phyloP scores from a whole-genome alignment of 164 flowering plant genomes.

The Piper betle region DNA sequence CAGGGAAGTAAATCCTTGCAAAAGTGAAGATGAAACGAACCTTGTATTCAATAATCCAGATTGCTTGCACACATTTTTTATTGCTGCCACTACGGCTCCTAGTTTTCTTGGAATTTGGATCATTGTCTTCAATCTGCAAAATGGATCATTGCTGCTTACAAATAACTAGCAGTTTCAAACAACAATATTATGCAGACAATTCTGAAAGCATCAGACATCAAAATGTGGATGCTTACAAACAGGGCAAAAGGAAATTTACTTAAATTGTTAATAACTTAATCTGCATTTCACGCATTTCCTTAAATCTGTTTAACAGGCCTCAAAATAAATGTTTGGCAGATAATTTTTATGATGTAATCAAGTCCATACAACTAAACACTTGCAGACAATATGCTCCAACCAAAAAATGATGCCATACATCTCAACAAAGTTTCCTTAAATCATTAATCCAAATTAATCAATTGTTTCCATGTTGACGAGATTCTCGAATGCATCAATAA shows the following conservation, averaged over 20 bases:
- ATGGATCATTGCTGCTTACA: background rate
- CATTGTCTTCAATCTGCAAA: slow-evolving; percentile 49
- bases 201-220: background rate
- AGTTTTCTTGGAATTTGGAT: slow-evolving; percentile 57
- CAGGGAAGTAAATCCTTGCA: background rate
- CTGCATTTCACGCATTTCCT: too few species aligned
- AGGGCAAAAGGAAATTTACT: too few species aligned
- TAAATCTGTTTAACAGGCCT: too few species aligned
- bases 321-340: too few species aligned
- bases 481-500: background rate
- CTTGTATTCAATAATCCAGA: slow-evolving; percentile 46
- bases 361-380: too few species aligned
- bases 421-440: background rate
- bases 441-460: too few species aligned
- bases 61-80: slow-evolving; percentile 50
- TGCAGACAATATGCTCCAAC: background rate
- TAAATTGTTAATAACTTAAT: too few species aligned
- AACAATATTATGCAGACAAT: background rate
- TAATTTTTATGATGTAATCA: too few species aligned
- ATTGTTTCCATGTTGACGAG: too few species aligned
- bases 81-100: slow-evolving; percentile 39
- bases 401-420: background rate
- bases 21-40: slow-evolving; percentile 14
- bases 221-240: too few species aligned
- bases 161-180: background rate